Base-by-base conservation (phyloP, 148 eudicot genomes). In the Spergularia bocconei region DNA sequence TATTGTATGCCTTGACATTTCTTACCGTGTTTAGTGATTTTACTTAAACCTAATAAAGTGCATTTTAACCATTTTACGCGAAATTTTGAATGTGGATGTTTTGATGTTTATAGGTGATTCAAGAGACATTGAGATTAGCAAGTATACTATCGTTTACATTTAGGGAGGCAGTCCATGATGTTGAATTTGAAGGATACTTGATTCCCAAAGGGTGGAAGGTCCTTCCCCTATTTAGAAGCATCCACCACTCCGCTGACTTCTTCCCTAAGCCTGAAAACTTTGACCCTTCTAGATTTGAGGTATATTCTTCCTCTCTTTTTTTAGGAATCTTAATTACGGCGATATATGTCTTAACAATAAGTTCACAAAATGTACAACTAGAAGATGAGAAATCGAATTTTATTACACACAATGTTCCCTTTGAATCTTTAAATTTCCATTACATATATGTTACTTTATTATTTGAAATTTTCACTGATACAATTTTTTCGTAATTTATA, bases 121-220 rank as follows among this genome's bases (percentile, higher is more conserved):
- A 94, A 82, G 98, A 94, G 77, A 91, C 98, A 11, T 44, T 91
- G n/a, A 83, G 98, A 80, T 65, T 57, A 61, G 93, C 98, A 38
- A 86, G 91, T 73, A 86, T 94, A 73, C 67, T 94, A 13, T 94
- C 98, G n/a, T 94, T 93, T 52, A 91, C 97, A 36, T 93, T 93
- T 75, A 88, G 98, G 60, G 98, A 93, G 67, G 97, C 95, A 44
- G 93, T 93, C 2, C 79, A 90, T 70, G 98, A 93, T 80, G 87
- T 93, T 1, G 95, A 93, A 60, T 87, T 91, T 38, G 80, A 86
- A 81, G 98, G 98, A 5, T 88, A 83, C 57, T 50, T 90, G 23
- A 91, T 93, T 67, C 98, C 98, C 0, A 88, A 83, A 83, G 98
- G 98, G 11, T 93, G 98, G 98, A 93, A 93, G 70, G 95, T 93